These are phyloP conservation scores for Alternaria consortialis DNA, from an alignment of 2,329 filamentous ascomycete species.

Conservation along the genomic window DNA sequence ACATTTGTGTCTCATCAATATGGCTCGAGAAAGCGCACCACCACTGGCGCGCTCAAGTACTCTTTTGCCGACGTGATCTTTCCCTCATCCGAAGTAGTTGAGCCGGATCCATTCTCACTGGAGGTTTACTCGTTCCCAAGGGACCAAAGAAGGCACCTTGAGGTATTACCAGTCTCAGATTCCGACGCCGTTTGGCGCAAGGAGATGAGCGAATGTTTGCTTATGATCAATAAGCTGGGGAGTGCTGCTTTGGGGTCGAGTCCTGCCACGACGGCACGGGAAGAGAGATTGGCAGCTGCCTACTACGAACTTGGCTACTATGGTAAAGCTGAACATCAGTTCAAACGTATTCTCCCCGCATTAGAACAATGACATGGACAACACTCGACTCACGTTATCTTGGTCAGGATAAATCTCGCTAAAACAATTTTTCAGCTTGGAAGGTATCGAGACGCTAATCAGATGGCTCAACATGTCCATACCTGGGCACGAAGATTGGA, in stretches of 20 bases:
- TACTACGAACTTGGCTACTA: background rate
- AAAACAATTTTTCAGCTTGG: fast-evolving
- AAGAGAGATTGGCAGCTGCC: fast-evolving
- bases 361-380: background rate
- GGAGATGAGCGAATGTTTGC: background rate
- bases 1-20: background rate
- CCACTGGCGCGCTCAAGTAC: background rate
- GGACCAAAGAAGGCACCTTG: background rate
- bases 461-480: background rate
- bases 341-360: background rate
- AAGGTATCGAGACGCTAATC: background rate
- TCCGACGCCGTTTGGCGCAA: fast-evolving
- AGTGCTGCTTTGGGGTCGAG: background rate
- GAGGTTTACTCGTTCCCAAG: background rate
- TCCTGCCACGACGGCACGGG: background rate
- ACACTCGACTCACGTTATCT: background rate
- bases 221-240: background rate
- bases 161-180: background rate
- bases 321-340: background rate
- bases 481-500: background rate
- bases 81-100: background rate
- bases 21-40: background rate
- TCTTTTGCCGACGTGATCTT: background rate
- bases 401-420: fast-evolving
- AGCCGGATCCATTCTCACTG: background rate